phyloP scores from a whole-genome alignment of 371 early-diverging fungal genomes.

The Mortierella sp. region DNA sequence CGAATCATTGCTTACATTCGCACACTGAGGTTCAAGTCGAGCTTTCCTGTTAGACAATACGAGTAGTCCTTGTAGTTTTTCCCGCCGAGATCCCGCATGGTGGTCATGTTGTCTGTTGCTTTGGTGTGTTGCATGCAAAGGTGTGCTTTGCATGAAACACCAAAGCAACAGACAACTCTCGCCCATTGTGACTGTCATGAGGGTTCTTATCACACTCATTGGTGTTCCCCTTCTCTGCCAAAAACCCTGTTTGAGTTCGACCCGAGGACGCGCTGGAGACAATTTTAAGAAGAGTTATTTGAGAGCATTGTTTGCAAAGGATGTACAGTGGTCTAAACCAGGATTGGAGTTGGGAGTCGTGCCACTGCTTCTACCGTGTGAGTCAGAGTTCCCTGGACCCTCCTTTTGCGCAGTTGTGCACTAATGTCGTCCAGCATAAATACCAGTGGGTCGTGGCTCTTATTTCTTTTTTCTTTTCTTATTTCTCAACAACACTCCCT shows the following conservation, averaged over 20 bases:
- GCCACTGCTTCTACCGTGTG: not conserved
- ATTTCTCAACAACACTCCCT: not conserved
- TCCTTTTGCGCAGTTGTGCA: not conserved
- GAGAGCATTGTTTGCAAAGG: too few relatives aligned
- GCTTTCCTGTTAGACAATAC: slow-evolving; percentile 78
- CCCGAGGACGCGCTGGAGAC: too few relatives aligned
- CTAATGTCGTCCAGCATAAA: not conserved
- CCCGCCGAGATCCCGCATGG: slow-evolving; percentile 44
- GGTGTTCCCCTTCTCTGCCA: not conserved
- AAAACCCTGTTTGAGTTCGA: too few relatives aligned
- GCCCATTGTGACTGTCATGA: not conserved
- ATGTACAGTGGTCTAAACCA: too few relatives aligned
- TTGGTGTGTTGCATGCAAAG: slow-evolving; percentile 25
- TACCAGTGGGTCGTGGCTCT: not conserved
- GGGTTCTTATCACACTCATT: not conserved
- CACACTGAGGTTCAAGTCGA: slow-evolving; percentile 73
- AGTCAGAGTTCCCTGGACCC: not conserved
- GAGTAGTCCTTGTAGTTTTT: slow-evolving; percentile 75
- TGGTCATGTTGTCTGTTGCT: slow-evolving; percentile 48
- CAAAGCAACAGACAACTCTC: too few relatives aligned
- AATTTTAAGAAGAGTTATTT: too few relatives aligned
- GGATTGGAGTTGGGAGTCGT: not conserved
- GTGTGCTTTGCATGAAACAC: not conserved
- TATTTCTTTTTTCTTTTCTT: not conserved
- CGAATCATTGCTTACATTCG: slow-evolving; percentile 71